phyloP scores from a whole-genome alignment of 1,139 yeast genomes.

The Hanseniaspora gamundiae region DNA sequence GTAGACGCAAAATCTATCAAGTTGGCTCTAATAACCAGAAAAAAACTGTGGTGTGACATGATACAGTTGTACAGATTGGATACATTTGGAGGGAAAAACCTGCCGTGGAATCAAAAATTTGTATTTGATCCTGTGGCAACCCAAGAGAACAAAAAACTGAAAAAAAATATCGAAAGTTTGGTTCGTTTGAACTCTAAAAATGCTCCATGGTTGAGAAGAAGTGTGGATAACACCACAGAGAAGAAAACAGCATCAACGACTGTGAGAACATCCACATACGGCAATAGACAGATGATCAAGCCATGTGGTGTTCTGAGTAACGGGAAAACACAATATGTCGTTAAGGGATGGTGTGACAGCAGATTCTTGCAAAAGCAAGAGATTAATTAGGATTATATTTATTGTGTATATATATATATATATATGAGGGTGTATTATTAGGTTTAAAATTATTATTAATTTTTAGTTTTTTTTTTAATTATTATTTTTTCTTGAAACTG shows the following conservation, averaged over 20 bases:
- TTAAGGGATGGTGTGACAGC: slow-evolving; percentile 25
- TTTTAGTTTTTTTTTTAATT: too few relatives aligned
- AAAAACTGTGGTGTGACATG: slow-evolving; percentile 24
- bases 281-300: slow-evolving; percentile 13
- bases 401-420: not conserved
- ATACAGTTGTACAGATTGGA: slow-evolving; percentile 17
- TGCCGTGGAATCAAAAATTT: slow-evolving; percentile 19
- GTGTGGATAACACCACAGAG: too few relatives aligned
- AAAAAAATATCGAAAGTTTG: slow-evolving; percentile 8
- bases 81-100: slow-evolving; percentile 15
- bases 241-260: too few relatives aligned
- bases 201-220: slow-evolving; percentile 18
- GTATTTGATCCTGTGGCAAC: too few relatives aligned
- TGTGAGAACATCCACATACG: not conserved
- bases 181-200: slow-evolving; percentile 19
- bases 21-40: slow-evolving; percentile 20
- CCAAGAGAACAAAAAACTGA: too few relatives aligned
- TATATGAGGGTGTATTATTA: not conserved
- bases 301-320: slow-evolving; percentile 21
- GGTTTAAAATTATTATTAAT: not conserved
- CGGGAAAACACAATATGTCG: slow-evolving; percentile 21
- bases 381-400: not conserved
- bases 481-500: too few relatives aligned
- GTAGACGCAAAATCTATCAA: slow-evolving; percentile 14
- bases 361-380: slow-evolving; percentile 11